Evolutionary conservation across 257 asterid species (phyloP).

Genomic region (Solanum gracilifrons): DNA sequence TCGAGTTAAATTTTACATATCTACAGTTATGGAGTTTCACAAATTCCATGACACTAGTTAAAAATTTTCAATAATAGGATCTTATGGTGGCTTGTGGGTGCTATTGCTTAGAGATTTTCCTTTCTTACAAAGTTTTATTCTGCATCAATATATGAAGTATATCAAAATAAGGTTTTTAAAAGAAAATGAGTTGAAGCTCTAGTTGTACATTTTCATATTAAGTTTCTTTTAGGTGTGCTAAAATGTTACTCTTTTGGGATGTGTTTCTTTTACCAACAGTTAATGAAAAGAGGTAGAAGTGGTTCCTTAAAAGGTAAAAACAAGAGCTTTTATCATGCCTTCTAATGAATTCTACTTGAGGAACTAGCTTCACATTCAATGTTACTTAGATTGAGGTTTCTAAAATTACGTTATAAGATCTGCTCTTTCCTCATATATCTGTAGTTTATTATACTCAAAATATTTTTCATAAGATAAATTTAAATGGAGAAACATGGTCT

Average conservation of each 20-base stretch:
- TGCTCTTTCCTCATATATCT: neutral
- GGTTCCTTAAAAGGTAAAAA: neutral
- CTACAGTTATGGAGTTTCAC: too few relatives aligned
- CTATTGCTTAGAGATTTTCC: too few relatives aligned
- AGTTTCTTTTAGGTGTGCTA: neutral
- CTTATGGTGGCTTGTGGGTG: too few relatives aligned
- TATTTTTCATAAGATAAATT: neutral
- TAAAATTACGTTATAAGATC: neutral
- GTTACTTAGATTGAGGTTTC: neutral
- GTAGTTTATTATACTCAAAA: too few relatives aligned
- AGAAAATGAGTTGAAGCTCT: too few relatives aligned
- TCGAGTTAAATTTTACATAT: too few relatives aligned
- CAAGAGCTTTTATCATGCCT: neutral
- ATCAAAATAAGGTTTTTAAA: neutral
- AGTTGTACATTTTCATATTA: neutral
- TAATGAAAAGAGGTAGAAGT: neutral
- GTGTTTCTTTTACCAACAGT: neutral
- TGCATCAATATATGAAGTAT: neutral
- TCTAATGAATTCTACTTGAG: neutral
- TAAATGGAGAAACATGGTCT: neutral
- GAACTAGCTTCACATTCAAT: neutral
- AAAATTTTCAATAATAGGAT: too few relatives aligned
- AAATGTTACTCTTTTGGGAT: neutral
- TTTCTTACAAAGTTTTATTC: neutral
- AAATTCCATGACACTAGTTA: too few relatives aligned